Base-by-base conservation (phyloP, 495 filamentous ascomycete species). In the Aspergillus haitiensis region DNA sequence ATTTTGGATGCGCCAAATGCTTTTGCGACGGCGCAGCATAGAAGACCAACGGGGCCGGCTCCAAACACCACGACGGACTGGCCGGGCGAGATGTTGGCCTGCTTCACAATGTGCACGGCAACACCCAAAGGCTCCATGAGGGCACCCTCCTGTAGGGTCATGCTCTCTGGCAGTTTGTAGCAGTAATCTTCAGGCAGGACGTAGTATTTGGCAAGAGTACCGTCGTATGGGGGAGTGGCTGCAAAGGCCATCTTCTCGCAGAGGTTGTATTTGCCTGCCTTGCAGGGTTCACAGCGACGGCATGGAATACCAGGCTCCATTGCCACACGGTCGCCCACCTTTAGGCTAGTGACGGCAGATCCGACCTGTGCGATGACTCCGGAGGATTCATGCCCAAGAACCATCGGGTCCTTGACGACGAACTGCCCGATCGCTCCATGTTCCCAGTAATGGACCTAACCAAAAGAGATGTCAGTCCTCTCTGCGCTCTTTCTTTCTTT, bases 381-480 rank as follows among this genome's bases (percentile, higher is more conserved):
- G 59, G 89, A 82, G 11, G 90, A 94, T 74, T 96, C 92, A 79
- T 96, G 92, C 64, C 92, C 92, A n/a, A 96, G 84, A 4, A 95
- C 88, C 91, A 95, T 94, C 42, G 92, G 92, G 15, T 85, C 83
- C 65, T 88, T 88, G 62, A 95, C 82, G 56, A 93, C 79, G 72
- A 90, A 96, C 75, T 82, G 72, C 61, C 90, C 92, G 69, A 96
- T 96, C 39, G 84, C 78, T 53, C 92, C 92, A 61, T 95, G 86
- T 56, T 83, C 76, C 89, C 89, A 94, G 82, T 94, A 96, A 83
- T 96, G 92, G n/a, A 88, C 79, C 82, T 84, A 27, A 27, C 21
- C 21, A 45, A 27, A 40, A 36, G 31, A 34, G n/a, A 46, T 46
- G 21, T 55, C 31, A 48, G 37, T 35, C 11, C n/a, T 9, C 3